These are phyloP conservation scores for Rutstroemia sp. DNA, from an alignment of 2,329 filamentous ascomycete species.

Conservation along the genomic window DNA sequence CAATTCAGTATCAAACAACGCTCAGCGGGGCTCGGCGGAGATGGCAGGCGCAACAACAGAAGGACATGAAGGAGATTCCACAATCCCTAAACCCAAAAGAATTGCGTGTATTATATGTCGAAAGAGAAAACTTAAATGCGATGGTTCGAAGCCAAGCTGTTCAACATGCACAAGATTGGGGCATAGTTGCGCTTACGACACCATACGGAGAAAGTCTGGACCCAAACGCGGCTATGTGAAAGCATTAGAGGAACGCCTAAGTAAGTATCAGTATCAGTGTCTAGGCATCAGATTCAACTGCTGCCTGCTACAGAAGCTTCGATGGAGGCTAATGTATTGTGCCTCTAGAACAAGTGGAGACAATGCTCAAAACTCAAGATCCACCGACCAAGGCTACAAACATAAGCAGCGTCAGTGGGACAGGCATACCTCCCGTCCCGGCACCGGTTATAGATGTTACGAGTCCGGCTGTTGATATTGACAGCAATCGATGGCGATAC, in stretches of 20 bases:
- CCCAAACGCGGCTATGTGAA: slow-evolving; percentile 68
- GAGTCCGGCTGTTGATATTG: slow-evolving; percentile 42
- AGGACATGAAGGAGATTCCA: slow-evolving; percentile 40
- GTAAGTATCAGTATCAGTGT: slow-evolving; percentile 46
- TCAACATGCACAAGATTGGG: slow-evolving; percentile 57
- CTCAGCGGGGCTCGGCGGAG: slow-evolving; percentile 23
- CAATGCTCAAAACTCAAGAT: slow-evolving; percentile 75
- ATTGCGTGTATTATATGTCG: slow-evolving; percentile 93
- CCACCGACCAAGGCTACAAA: slow-evolving; percentile 25
- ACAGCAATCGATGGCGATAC: slow-evolving; percentile 49
- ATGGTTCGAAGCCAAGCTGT: slow-evolving; percentile 58
- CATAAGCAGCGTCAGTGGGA: slow-evolving; percentile 17
- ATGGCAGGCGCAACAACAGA: slow-evolving; percentile 32
- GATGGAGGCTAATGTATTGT: background rate
- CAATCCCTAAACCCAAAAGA: slow-evolving; percentile 74
- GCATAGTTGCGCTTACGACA: slow-evolving; percentile 62
- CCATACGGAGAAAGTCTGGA: slow-evolving; percentile 63
- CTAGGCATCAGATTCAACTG: background rate
- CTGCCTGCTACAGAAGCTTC: slow-evolving; percentile 11
- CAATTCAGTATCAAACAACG: slow-evolving; percentile 26
- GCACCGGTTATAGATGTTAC: slow-evolving; percentile 36
- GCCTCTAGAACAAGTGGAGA: slow-evolving; percentile 79
- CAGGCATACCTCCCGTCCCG: slow-evolving; percentile 18
- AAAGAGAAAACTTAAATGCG: slow-evolving; percentile 77
- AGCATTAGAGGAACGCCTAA: slow-evolving; percentile 75